Conservation (phyloP, 192 early-diverging fungal species). For the Coemansia sp. region DNA sequence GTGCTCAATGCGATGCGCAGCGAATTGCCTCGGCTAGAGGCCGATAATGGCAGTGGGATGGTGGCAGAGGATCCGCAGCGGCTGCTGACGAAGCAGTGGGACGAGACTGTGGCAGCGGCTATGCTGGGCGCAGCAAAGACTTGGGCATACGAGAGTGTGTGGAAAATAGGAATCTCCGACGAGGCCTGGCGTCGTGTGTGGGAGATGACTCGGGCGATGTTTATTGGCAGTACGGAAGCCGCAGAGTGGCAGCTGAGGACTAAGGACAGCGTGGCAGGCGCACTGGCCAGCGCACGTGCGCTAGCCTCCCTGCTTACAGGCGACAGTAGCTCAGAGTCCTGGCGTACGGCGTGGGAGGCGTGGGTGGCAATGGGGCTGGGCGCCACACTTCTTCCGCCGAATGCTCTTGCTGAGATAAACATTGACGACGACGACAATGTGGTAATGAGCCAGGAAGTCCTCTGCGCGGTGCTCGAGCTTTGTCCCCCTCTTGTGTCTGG, state of each 20-base stretch:
- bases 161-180: slow-evolving; percentile 13
- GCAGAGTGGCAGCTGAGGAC: slow-evolving; percentile 17
- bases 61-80: slow-evolving; percentile 41
- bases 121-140: slow-evolving; percentile 29
- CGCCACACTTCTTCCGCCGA: slow-evolving; percentile 9
- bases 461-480: slow-evolving; percentile 28
- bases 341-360: slow-evolving; percentile 30
- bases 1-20: slow-evolving; percentile 13
- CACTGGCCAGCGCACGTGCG: slow-evolving; percentile 20
- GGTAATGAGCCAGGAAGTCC: slow-evolving; percentile 35
- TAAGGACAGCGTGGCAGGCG: slow-evolving; percentile 31
- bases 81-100: slow-evolving; percentile 43
- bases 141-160: slow-evolving; percentile 16
- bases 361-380: slow-evolving; percentile 33
- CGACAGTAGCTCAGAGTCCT: neutral
- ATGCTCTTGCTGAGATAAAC: neutral
- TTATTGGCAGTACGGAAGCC: slow-evolving; percentile 11
- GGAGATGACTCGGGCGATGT: slow-evolving; percentile 17
- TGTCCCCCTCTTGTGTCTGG: slow-evolving; percentile 11
- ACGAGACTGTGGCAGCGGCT: slow-evolving; percentile 45
- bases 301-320: slow-evolving; percentile 2
- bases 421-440: slow-evolving; percentile 8
- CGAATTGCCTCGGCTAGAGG: neutral
- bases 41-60: slow-evolving; percentile 35
- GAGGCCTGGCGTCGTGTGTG: slow-evolving; percentile 37